Evolutionary conservation across 176 grass and related monocot species (phyloP).

Genomic region (Pharus latifolius): DNA sequence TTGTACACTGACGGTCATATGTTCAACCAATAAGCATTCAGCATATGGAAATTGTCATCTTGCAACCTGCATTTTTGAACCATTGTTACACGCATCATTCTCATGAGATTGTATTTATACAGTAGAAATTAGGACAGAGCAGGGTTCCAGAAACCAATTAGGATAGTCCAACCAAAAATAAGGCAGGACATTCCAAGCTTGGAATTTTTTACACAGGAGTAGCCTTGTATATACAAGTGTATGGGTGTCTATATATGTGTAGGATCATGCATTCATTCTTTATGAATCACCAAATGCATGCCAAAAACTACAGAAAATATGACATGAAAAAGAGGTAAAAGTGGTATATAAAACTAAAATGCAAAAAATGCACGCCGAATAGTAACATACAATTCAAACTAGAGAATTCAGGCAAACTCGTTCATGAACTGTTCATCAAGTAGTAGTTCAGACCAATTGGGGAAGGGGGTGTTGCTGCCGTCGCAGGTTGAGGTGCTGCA

Average conservation of each 20-base stretch:
- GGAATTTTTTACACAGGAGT: not conserved
- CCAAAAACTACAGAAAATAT: not conserved
- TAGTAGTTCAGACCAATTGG: conserved; percentile 49
- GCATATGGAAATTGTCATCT: too few species aligned
- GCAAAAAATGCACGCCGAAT: conserved; percentile 10
- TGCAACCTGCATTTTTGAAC: too few species aligned
- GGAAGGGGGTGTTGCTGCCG: conserved; percentile 13
- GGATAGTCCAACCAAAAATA: not conserved
- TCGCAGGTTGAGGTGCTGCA: conserved; percentile 36
- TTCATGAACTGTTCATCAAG: conserved; percentile 51
- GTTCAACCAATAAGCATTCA: too few species aligned
- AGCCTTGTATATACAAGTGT: conserved; percentile 36
- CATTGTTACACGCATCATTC: not conserved
- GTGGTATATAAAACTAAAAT: not conserved
- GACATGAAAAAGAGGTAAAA: not conserved
- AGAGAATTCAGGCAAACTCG: conserved; percentile 23
- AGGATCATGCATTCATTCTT: conserved; percentile 10
- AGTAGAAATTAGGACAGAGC: not conserved
- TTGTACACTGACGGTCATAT: too few species aligned
- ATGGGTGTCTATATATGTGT: not conserved
- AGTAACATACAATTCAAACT: not conserved
- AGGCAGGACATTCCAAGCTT: not conserved
- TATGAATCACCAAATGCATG: conserved; percentile 4
- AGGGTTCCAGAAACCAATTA: not conserved
- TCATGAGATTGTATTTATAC: not conserved